Base-by-base conservation (phyloP, 768 basidiomycete species). In the Tulasnella sp. region DNA sequence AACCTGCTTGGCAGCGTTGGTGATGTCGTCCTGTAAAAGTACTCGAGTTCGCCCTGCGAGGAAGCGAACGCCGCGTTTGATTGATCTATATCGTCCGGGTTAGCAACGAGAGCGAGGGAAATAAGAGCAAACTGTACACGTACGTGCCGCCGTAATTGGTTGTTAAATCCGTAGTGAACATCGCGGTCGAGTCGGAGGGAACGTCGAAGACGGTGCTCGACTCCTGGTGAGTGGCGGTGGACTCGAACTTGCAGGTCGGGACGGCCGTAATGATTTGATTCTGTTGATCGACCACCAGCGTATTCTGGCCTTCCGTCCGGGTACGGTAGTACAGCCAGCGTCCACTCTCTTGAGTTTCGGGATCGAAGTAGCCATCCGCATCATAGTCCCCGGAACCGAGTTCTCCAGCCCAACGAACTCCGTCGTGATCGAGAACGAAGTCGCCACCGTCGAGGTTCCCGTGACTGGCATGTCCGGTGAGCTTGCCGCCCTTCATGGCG, bases 231-330 rank as follows among this genome's bases (percentile, higher is more conserved):
- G 85, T 85, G 54, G 85, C 85, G 1, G 85, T 83, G 3, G 91
- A 88, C n/a, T 85, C 87, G 79, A 86, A 89, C 39, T 85, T 81
- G 11, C 85, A 88, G 0, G 94, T 91, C 4, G 87, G 85, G n/a
- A 88, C 89, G n/a, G 84, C 82, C 14, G 67, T 76, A 64, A 97
- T 93, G 77, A 90, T 87, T 84, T 99, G 97, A 84, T 99, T 98
- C 40, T 83, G 81, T 77, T 85, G 84, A 79, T 87, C 87, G 79
- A 97, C 86, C 71, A 96, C 81, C 78, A 99, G 86, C 5, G 95
- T 96, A 85, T 99, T 99, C 85, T 99, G 97, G 2, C 97, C 97
- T 83, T 97, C 94, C 2, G 97, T 97, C 84, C 91, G 89, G 86
- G 96, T 99, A 81, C 96, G 88, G 86, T 97, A 99, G 85, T 97